Conservation (phyloP, 1,284 basidiomycete genomes). For the Flammula alnicola region DNA sequence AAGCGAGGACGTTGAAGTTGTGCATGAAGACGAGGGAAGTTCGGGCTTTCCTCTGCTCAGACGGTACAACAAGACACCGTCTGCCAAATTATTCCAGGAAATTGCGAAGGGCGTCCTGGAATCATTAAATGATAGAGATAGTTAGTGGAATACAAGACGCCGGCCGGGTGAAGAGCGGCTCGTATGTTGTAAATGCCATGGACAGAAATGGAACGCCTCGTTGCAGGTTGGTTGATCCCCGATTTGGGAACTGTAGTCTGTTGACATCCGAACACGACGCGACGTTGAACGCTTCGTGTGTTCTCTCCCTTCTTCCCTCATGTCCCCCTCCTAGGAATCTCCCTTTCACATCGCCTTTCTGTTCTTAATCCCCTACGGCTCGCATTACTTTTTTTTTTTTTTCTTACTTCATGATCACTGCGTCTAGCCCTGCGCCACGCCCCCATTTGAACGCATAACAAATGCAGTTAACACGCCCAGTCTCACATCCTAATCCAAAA, state of each 20-base stretch:
- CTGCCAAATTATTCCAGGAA: constrained; percentile 60
- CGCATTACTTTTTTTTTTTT: constrained; percentile 8
- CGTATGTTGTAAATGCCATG: constrained; percentile 22
- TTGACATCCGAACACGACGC: constrained; percentile 28
- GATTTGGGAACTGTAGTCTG: constrained; percentile 28
- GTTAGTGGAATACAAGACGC: constrained; percentile 1
- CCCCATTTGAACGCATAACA: constrained; percentile 4
- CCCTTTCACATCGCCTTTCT: constrained; percentile 11
- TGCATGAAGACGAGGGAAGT: constrained; percentile 26
- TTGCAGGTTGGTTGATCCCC: constrained; percentile 35
- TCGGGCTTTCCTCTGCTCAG: constrained; percentile 52
- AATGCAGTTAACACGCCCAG: background rate
- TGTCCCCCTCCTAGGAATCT: constrained; percentile 21
- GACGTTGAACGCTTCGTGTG: constrained; percentile 11
- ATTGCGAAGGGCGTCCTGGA: constrained; percentile 51
- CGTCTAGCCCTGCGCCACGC: constrained; percentile 18
- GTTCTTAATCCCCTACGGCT: constrained; percentile 8
- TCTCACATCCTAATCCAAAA: background rate
- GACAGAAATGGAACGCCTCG: constrained; percentile 32
- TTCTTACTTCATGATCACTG: constrained; percentile 14
- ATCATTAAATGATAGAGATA: constrained; percentile 19
- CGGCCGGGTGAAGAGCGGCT: constrained; percentile 9
- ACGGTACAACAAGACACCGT: constrained; percentile 64
- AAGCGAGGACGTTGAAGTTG: too few relatives aligned
- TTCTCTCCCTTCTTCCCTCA: constrained; percentile 21